Evolutionary conservation across 1,284 basidiomycete genomes (phyloP), one percentile per base, ranked within the genome.

Genomic region (Microbotryum saponariae): DNA sequence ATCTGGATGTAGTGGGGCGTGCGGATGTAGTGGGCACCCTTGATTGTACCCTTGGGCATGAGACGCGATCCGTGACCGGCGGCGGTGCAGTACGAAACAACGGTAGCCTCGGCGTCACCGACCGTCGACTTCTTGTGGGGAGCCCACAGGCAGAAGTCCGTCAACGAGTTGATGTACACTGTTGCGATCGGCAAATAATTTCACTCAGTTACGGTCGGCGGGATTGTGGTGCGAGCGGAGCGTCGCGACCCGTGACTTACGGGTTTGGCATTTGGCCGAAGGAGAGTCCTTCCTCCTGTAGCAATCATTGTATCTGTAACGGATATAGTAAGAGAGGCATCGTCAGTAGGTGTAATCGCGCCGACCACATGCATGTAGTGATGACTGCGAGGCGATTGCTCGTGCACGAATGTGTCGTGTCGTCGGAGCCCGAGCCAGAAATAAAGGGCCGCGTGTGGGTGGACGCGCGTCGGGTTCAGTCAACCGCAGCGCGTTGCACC

Each of bases 61-160:
- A 79, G 71, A 56, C 79, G 76, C 48, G 80, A 75, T 63, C 79
- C 76, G 74, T 80, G 79, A 45, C 79, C 77, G 78, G 73, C 72
- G 70, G 80, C 84, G 45, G 85, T 85, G 77, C 87, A 89, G 82
- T 82, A 89, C 0, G 85, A 83, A 21, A 89, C 83, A 66, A 82
- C 84, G 72, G 83, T 78, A 46, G 79, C 82, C 74, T 89, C 87
- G 5, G 81, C 80, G 67, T 86, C 79, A 27, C 80, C 85, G 59
- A 89, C 82, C n/a, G 78, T 76, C 37, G 74, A 78, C 12, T 73
- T 64, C 31, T 75, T 74, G 77, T 73, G 77, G 72, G 62, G 83
- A 70, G 60, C 83, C 80, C 70, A 85, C 16, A 86, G 55, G 53
- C 65, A 67, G 47, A 64, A 67, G 48, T 67, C 65, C 29, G 60